phyloP scores from a whole-genome alignment of 2,329 filamentous ascomycete species.

The Annulohypoxylon truncatum region DNA sequence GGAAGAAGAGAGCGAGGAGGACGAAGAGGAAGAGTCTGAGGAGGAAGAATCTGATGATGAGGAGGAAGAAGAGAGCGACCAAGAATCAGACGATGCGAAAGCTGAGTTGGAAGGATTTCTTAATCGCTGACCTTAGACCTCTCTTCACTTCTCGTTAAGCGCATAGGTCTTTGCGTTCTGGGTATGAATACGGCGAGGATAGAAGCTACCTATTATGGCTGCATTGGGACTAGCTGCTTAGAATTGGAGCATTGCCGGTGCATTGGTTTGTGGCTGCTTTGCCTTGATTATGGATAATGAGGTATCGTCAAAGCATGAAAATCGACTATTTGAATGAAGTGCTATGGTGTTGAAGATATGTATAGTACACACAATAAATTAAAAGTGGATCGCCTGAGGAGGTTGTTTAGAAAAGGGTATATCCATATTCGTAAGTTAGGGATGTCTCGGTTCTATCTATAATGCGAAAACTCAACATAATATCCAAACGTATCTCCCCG shows the following conservation, averaged over 20 bases:
- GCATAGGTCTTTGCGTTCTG: conserved; percentile 8
- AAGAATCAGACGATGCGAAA: conserved; percentile 56
- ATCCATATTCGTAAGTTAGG: background rate
- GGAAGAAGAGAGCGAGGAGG: conserved; percentile 45
- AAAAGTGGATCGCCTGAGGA: background rate
- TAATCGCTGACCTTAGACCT: conserved; percentile 33
- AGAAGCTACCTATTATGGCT: conserved; percentile 1
- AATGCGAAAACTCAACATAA: conserved; percentile 16
- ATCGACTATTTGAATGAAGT: background rate
- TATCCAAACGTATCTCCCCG: conserved; percentile 8
- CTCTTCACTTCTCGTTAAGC: background rate
- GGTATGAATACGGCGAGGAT: background rate
- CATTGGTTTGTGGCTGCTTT: background rate
- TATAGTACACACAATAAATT: background rate
- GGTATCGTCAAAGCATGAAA: background rate
- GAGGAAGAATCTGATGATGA: conserved; percentile 60
- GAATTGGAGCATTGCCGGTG: conserved; percentile 2
- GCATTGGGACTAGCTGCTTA: conserved; percentile 26
- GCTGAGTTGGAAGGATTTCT: conserved; percentile 54
- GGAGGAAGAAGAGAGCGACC: conserved; percentile 57
- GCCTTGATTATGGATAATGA: conserved; percentile 3
- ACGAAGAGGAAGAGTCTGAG: conserved; percentile 59
- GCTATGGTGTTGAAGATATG: background rate
- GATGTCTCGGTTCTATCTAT: conserved; percentile 11
- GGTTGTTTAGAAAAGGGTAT: too few relatives aligned